Base-by-base conservation (phyloP, 768 basidiomycete species). In the Rhizopogon roseolus region DNA sequence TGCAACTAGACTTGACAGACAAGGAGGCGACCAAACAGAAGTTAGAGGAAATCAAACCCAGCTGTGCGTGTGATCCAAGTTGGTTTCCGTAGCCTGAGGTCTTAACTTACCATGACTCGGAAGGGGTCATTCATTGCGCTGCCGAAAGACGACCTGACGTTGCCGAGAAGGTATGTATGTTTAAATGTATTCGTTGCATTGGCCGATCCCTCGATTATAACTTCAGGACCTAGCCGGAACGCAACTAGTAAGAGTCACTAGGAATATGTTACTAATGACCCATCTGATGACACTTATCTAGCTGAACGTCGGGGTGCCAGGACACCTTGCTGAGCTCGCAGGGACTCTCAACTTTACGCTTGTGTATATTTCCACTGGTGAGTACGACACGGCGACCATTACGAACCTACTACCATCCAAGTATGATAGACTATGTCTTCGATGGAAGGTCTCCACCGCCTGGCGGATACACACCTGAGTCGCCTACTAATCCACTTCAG, bases 111-210 rank as follows among this genome's bases (percentile, higher is more conserved):
- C 9, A 40, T 19, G 16, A 44, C 36, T 53, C 22, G 53, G 49
- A 64, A 88, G 86, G 88, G 84, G 83, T 98, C 38, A 84, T 98
- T 14, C 96, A 98, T 64, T 97, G 94, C 63, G 96, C 96, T 13
- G 96, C 96, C 2, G 95, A 98, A 71, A 73, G 96, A 56, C 76
- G 94, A 41, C 93, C 95, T 5, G 94, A 98, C 64, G 89, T 92
- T 11, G 94, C 93, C 53, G 92, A 96, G 68, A 88, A 88, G 74
- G 93, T 90, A 57, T 48, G 78, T 66, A 34, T 38, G 3, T 41
- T 25, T 36, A 22, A 36, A 27, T 32, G 37, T 36, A 34, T 37
- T 57, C 52, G 13, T 29, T 49, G 40, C 34, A 34, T 9, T 34
- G 10, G 43, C n/a, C 10, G 29, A 13, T 25, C 9, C 9, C 34